Base-by-base conservation (phyloP, 768 basidiomycete species). In the Hydnomerulius pinastri region DNA sequence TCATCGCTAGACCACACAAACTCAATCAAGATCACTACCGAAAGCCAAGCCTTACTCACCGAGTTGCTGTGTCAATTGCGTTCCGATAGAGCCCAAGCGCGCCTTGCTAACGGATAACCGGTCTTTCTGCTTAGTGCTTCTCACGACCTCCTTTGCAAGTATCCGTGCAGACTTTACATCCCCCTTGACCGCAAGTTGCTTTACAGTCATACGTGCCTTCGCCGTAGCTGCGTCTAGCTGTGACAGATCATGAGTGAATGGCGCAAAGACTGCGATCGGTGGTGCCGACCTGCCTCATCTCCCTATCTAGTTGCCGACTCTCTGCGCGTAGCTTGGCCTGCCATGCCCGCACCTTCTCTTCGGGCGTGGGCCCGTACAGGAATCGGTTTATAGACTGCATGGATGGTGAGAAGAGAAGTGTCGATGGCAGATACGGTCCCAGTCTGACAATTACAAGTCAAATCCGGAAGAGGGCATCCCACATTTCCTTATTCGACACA, bases 51-150 rank as follows among this genome's bases (percentile, higher is more conserved):
- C 40, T 12, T 13, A 73, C 87, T 57, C 60, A 98, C 97, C 90
- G 51, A 97, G 77, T 67, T 99, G 97, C 64, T 98, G 92, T 32
- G 81, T 77, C 56, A 99, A 73, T 68, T 98, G 96, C 62, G 81
- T 86, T 45, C 86, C 82, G 55, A 99, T 95, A 28, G 92, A 95
- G 38, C 90, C 90, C 46, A 99, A 71, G 54, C 90, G 78, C 20
- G 97, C 97, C 71, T 99, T 98, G 75, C 86, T 88, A 53, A 92
- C 90, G 46, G 90, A 87, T 50, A 99, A 71, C 38, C 92, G 77
- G 67, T 96, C 90, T 69, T 93, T 92, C 78, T 98, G 96, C 69
- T 92, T 96, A 64, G 90, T 83, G 64, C 89, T 95, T 59, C 95
- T 76, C 5, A 98, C 93, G n/a, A 99, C 85, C 69, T 98, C 97